A percentile compares a stretch with the other conserved stretches of the same genome.
Conservation (phyloP, 2,329 filamentous ascomycete species). For the Aspergillus intermedius region DNA sequence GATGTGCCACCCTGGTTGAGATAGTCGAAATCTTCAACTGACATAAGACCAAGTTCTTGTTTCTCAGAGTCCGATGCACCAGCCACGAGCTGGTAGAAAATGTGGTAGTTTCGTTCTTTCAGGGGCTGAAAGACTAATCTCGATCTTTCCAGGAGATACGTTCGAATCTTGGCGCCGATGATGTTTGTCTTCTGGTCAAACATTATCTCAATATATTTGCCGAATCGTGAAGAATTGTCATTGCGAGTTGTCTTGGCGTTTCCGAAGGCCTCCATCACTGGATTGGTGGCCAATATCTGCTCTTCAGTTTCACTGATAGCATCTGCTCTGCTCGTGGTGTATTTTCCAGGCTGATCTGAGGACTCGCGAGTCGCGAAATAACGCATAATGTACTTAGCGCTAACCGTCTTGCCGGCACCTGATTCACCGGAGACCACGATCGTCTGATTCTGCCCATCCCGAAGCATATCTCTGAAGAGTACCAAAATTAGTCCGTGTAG, state of each 20-base stretch:
- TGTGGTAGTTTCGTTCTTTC: conserved; percentile 97
- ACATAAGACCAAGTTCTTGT: conserved; percentile 68
- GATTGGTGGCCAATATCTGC: conserved; percentile 95
- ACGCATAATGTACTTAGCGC: conserved; percentile 99
- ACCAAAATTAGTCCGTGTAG: conserved; percentile 30
- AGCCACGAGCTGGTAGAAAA: conserved; percentile 95
- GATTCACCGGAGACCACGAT: conserved; percentile 99
- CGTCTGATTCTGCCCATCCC: conserved; percentile 92
- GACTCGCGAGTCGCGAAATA: conserved; percentile 98
- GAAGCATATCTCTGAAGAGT: conserved; percentile 78
- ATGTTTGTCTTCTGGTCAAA: conserved; percentile 94
- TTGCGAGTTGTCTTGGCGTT: conserved; percentile 99
- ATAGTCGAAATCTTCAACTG: conserved; percentile 89
- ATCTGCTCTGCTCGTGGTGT: conserved; percentile 64
- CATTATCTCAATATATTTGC: conserved; percentile 99
- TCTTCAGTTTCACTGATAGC: conserved; percentile 98
- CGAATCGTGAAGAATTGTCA: conserved; percentile 97
- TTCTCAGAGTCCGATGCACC: conserved; percentile 81
- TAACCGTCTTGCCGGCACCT: conserved; percentile 97
- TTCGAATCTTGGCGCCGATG: conserved; percentile 94
- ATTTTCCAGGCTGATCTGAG: conserved; percentile 74
- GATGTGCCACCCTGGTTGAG: conserved; percentile 91
- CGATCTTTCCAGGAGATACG: conserved; percentile 90
- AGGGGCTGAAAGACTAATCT: conserved; percentile 94
- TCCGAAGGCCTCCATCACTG: conserved; percentile 99